A percentile compares a stretch with the other conserved stretches of the same genome.
Conservation (phyloP, 202 grass and related monocot species). For the Setaria italica region DNA sequence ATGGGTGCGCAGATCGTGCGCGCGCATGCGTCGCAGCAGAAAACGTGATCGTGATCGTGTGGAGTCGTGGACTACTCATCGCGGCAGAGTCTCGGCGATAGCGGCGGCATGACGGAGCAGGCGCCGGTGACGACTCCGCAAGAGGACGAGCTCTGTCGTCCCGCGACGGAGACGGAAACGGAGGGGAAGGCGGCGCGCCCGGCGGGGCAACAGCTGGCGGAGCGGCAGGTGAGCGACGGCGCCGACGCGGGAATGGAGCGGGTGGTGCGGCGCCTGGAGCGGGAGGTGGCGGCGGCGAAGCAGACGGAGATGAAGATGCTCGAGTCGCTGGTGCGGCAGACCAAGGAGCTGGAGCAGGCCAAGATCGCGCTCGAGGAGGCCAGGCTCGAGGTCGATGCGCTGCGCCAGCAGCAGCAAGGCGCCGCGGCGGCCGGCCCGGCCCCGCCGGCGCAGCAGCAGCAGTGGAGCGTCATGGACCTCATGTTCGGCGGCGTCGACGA, state of each 20-base stretch:
- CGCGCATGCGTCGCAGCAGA: background rate
- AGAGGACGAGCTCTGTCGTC: conserved; percentile 38
- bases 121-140: background rate
- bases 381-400: conserved; percentile 53
- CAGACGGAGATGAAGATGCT: conserved; percentile 78
- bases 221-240: background rate
- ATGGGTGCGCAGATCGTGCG: background rate
- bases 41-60: background rate
- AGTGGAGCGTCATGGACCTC: conserved; percentile 60
- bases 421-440: background rate
- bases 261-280: conserved; percentile 56
- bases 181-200: background rate
- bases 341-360: conserved; percentile 83
- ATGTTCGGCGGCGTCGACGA: conserved; percentile 69
- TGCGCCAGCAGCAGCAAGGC: conserved; percentile 3
- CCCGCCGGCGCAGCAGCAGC: background rate
- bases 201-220: background rate
- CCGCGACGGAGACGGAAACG: background rate
- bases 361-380: conserved; percentile 87
- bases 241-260: background rate
- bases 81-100: conserved; percentile 1
- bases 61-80: background rate
- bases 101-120: conserved; percentile 34
- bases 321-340: conserved; percentile 67
- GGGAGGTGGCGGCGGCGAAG: conserved; percentile 65